These are phyloP conservation scores for Dactylellina drechsleri DNA, from an alignment of 2,329 filamentous ascomycete species.

Conservation along the genomic window DNA sequence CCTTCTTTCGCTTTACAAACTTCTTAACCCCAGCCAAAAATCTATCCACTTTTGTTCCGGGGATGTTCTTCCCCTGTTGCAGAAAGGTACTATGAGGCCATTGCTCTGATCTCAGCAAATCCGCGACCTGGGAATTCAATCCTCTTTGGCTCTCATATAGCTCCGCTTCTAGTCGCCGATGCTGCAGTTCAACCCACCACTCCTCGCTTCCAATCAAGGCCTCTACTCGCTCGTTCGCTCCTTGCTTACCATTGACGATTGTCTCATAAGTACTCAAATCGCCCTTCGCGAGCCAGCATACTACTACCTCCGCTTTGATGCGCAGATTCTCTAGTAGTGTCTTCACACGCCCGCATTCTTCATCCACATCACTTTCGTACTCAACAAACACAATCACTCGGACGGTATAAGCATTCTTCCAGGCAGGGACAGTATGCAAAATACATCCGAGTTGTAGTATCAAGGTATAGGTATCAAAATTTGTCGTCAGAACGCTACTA, in stretches of 20 bases:
- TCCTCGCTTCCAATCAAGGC: slow-evolving; percentile 75
- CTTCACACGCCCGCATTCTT: slow-evolving; percentile 77
- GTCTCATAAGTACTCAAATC: slow-evolving; percentile 77
- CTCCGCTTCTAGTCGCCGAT: slow-evolving; percentile 56
- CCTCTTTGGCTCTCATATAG: slow-evolving; percentile 53
- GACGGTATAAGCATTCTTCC: slow-evolving; percentile 77
- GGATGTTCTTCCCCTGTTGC: slow-evolving; percentile 14
- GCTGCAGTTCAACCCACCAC: slow-evolving; percentile 83
- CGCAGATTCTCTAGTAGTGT: slow-evolving; percentile 81
- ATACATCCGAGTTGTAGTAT: slow-evolving; percentile 72
- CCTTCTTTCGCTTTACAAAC: slow-evolving; percentile 55
- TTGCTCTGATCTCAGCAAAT: slow-evolving; percentile 53
- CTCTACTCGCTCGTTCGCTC: slow-evolving; percentile 71
- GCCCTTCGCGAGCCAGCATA: slow-evolving; percentile 83
- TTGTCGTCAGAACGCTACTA: slow-evolving; percentile 76
- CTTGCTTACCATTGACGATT: slow-evolving; percentile 76
- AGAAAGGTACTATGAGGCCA: slow-evolving; percentile 56
- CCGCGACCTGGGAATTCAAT: slow-evolving; percentile 51
- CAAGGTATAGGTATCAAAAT: slow-evolving; percentile 82
- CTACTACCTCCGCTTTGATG: slow-evolving; percentile 80
- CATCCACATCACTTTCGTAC: slow-evolving; percentile 83
- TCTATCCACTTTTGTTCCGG: slow-evolving; percentile 31
- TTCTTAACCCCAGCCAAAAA: slow-evolving; percentile 56
- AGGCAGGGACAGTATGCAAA: slow-evolving; percentile 80
- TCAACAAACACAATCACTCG: slow-evolving; percentile 89